Evolutionary conservation across 345 rosid genomes (phyloP).

Genomic region (Moringa oleifera): DNA sequence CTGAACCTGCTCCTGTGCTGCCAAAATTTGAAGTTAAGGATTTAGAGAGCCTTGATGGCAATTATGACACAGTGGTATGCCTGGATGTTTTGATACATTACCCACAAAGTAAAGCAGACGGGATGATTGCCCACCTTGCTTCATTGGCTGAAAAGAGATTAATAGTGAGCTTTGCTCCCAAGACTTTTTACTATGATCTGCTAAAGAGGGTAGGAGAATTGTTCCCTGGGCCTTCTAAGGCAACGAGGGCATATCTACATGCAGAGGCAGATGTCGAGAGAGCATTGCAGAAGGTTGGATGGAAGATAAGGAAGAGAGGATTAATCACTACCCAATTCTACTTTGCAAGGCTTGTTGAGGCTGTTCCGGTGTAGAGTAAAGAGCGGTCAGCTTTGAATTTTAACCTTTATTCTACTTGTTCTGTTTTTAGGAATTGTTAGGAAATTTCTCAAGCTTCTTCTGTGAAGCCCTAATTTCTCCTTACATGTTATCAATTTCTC

Average conservation of each 20-base stretch:
- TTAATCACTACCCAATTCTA: slow-evolving; percentile 72
- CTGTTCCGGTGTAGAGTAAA: slow-evolving; percentile 47
- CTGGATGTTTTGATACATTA: slow-evolving; percentile 91
- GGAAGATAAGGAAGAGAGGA: slow-evolving; percentile 86
- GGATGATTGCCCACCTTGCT: slow-evolving; percentile 91
- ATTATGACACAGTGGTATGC: slow-evolving; percentile 77
- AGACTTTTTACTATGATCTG: slow-evolving; percentile 75
- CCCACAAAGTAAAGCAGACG: slow-evolving; percentile 88
- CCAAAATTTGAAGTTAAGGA: slow-evolving; percentile 84
- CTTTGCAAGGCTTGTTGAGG: slow-evolving; percentile 82
- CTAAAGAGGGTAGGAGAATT: slow-evolving; percentile 85
- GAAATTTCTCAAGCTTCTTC: slow-evolving; percentile 2
- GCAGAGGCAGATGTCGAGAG: slow-evolving; percentile 87
- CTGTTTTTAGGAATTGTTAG: neutral
- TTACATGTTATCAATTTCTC: neutral
- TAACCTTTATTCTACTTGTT: neutral
- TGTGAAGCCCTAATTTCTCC: slow-evolving; percentile 15
- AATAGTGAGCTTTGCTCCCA: slow-evolving; percentile 87
- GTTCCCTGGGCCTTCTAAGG: slow-evolving; percentile 97
- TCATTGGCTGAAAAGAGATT: slow-evolving; percentile 79
- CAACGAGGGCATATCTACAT: slow-evolving; percentile 87
- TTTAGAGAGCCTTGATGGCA: slow-evolving; percentile 75
- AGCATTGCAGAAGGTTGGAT: slow-evolving; percentile 75
- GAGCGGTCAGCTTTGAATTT: slow-evolving; percentile 24
- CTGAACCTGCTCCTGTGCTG: slow-evolving; percentile 26